These are phyloP conservation scores for Pseudoturritis turrita DNA, from an alignment of 345 rosid genomes.

Conservation along the genomic window DNA sequence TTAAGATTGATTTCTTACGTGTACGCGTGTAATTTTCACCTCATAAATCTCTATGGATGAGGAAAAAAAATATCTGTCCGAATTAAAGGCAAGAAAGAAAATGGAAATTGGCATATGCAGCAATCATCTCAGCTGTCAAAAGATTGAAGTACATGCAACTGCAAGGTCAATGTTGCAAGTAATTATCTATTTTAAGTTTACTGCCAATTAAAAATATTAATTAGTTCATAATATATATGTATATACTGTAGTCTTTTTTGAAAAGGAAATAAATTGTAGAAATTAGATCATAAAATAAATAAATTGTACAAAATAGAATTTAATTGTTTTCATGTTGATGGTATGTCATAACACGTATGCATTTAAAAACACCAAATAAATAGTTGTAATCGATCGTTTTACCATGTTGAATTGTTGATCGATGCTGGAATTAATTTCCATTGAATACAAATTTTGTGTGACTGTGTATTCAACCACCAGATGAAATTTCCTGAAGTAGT, in stretches of 20 bases:
- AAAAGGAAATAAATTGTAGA: neutral
- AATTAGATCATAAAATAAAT: neutral
- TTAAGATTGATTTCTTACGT: too few relatives aligned
- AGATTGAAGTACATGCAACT: neutral
- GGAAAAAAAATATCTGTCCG: neutral
- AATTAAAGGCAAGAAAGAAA: neutral
- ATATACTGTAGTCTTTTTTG: neutral
- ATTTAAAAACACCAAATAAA: neutral
- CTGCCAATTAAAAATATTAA: too few relatives aligned
- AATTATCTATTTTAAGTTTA: too few relatives aligned
- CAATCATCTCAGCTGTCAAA: neutral
- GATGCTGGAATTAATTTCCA: neutral
- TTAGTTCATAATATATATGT: too few relatives aligned
- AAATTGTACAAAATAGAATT: neutral
- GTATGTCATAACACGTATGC: neutral
- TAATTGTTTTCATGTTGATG: neutral
- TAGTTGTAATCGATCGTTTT: neutral
- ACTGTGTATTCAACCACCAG: neutral
- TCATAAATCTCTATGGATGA: too few relatives aligned
- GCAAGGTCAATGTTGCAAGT: neutral
- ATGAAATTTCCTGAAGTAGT: neutral
- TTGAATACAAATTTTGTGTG: neutral
- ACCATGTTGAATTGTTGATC: neutral
- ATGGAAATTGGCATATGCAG: neutral
- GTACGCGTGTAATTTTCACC: too few relatives aligned